Evolutionary conservation across 2,329 filamentous ascomycete species (phyloP).

Genomic region (Coniochaeta ligniaria): DNA sequence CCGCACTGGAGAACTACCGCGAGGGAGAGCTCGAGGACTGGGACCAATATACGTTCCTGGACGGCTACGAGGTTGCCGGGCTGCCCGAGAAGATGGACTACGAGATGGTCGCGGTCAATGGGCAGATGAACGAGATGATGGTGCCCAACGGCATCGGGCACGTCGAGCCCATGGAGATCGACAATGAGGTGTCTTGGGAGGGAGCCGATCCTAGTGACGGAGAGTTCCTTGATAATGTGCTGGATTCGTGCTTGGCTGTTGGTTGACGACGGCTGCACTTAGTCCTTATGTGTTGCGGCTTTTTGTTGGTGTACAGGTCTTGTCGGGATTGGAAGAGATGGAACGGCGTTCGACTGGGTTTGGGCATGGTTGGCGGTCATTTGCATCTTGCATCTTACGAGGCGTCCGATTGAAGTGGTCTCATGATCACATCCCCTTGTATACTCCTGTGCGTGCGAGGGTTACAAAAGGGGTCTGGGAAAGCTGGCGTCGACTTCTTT

Average conservation of each 20-base stretch:
- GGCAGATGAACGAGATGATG: slow-evolving; percentile 26
- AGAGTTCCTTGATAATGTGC: slow-evolving; percentile 44
- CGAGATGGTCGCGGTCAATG: slow-evolving; percentile 24
- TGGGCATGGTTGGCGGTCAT: slow-evolving; percentile 2
- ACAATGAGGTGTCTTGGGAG: slow-evolving; percentile 56
- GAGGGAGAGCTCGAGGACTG: slow-evolving; percentile 70
- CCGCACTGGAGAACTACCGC: slow-evolving; percentile 62
- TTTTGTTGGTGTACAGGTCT: not conserved
- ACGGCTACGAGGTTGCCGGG: slow-evolving; percentile 23
- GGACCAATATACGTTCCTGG: slow-evolving; percentile 50
- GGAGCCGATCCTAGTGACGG: slow-evolving; percentile 47
- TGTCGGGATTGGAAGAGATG: slow-evolving; percentile 2
- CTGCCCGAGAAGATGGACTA: slow-evolving; percentile 18
- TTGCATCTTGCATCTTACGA: slow-evolving; percentile 6
- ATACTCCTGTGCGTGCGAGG: slow-evolving; percentile 4
- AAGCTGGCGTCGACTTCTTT: slow-evolving; percentile 1
- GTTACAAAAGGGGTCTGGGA: slow-evolving; percentile 6
- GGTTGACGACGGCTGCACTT: slow-evolving; percentile 16
- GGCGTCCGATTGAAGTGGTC: not conserved
- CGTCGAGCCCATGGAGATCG: slow-evolving; percentile 52
- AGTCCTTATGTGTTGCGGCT: not conserved
- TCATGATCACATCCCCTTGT: slow-evolving; percentile 4
- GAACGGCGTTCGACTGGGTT: not conserved
- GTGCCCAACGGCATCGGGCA: slow-evolving; percentile 38
- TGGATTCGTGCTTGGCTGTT: slow-evolving; percentile 49